phyloP scores from a whole-genome alignment of 108 stramenopile genomes.

The Schizochytrium sp. region DNA sequence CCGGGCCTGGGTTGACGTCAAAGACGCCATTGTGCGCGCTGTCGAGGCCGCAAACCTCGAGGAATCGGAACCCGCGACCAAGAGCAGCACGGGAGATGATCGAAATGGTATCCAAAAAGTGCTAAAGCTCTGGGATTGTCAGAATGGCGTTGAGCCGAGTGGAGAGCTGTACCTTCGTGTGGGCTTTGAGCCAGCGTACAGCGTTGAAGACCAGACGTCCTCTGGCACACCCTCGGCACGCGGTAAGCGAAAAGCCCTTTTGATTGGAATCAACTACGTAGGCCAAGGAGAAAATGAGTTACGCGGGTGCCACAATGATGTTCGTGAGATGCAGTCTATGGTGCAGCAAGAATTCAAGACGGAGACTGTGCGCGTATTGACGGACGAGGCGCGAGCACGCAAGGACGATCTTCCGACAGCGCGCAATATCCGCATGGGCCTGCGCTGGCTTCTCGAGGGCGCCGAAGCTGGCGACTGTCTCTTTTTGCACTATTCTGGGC shows the following conservation, averaged over 20 bases:
- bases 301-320: slow-evolving; percentile 80
- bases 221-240: background rate
- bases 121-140: background rate
- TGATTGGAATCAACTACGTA: slow-evolving; percentile 84
- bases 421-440: slow-evolving; percentile 62
- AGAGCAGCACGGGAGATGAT: background rate
- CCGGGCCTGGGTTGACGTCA: background rate
- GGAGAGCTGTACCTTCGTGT: background rate
- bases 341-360: slow-evolving; percentile 66
- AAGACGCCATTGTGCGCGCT: background rate
- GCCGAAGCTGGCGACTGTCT: slow-evolving; percentile 59
- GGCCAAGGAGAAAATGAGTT: slow-evolving; percentile 64
- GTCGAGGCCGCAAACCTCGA: background rate
- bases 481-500: slow-evolving; percentile 52
- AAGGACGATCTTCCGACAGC: slow-evolving; percentile 31
- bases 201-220: background rate
- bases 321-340: slow-evolving; percentile 60
- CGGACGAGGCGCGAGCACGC: slow-evolving; percentile 65
- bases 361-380: slow-evolving; percentile 66
- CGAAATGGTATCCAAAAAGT: background rate
- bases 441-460: slow-evolving; percentile 58
- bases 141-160: background rate
- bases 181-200: background rate
- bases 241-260: slow-evolving; percentile 47
- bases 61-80: background rate